Evolutionary conservation across 768 basidiomycete genomes (phyloP).

Genomic region (Boletus reticuloceps): DNA sequence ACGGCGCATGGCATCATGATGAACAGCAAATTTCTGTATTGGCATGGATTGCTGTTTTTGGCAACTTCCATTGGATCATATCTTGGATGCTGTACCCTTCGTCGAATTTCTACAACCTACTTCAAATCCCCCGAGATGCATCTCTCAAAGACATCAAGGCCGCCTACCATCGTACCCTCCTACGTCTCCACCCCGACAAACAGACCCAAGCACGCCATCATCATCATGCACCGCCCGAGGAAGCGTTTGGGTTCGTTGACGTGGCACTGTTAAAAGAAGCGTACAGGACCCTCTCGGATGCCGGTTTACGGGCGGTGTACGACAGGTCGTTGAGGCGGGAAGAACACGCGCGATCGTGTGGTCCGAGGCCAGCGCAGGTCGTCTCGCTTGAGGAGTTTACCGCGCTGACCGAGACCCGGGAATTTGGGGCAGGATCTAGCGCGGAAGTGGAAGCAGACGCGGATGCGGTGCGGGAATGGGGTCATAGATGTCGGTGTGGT

Average conservation of each 20-base stretch:
- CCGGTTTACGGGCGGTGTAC: conserved; percentile 47
- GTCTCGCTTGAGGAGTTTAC: conserved; percentile 75
- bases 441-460: conserved; percentile 24
- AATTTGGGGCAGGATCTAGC: background rate
- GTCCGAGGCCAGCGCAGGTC: conserved; percentile 71
- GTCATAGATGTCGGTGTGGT: conserved; percentile 71
- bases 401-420: background rate
- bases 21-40: too few relatives aligned
- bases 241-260: conserved; percentile 29
- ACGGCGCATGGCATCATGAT: too few relatives aligned
- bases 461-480: conserved; percentile 42
- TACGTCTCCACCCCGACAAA: conserved; percentile 67
- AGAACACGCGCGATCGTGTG: conserved; percentile 14
- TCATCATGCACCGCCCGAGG: background rate
- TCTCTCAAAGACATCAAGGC: conserved; percentile 56
- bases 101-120: conserved; percentile 57
- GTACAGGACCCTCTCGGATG: conserved; percentile 56
- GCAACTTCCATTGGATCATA: too few relatives aligned
- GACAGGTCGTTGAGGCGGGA: conserved; percentile 34
- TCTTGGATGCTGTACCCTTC: too few relatives aligned
- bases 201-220: conserved; percentile 23
- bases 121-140: conserved; percentile 51
- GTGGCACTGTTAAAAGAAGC: conserved; percentile 67
- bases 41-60: too few relatives aligned
- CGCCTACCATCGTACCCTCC: conserved; percentile 67